These are phyloP conservation scores for Pleurozium schreberi DNA, from an alignment of 225 moss, liverwort and hornwort genomes.

Conservation along the genomic window DNA sequence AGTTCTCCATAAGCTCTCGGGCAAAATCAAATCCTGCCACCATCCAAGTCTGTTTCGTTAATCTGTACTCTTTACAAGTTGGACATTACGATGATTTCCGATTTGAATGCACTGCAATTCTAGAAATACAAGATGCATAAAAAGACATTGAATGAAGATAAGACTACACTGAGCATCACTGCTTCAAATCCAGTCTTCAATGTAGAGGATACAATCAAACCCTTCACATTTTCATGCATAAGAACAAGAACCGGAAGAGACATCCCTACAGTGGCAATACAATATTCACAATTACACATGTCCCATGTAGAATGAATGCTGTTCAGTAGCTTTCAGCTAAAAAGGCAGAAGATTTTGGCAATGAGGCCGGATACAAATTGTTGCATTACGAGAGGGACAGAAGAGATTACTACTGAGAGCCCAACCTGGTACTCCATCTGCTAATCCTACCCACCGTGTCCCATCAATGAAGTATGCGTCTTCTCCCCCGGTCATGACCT, in stretches of 20 bases:
- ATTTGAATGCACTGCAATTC: neutral
- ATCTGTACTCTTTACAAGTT: neutral
- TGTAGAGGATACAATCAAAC: neutral
- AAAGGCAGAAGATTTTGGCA: neutral
- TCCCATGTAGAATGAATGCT: neutral
- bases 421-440: conserved; percentile 92
- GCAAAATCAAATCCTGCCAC: conserved; percentile 55
- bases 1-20: conserved; percentile 81
- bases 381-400: neutral
- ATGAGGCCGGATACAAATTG: neutral
- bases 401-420: conserved; percentile 33
- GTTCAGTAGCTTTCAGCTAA: neutral
- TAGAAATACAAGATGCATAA: neutral
- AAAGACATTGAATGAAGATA: neutral
- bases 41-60: conserved; percentile 2
- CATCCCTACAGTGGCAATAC: neutral
- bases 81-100: neutral
- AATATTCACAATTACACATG: neutral
- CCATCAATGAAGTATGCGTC: conserved; percentile 93
- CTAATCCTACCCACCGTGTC: conserved; percentile 75
- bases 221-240: neutral
- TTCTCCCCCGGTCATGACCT: conserved; percentile 75
- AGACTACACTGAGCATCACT: neutral
- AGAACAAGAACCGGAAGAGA: neutral
- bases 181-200: neutral